Base-by-base conservation (phyloP, 345 rosid species). In the Euclidium syriacum region DNA sequence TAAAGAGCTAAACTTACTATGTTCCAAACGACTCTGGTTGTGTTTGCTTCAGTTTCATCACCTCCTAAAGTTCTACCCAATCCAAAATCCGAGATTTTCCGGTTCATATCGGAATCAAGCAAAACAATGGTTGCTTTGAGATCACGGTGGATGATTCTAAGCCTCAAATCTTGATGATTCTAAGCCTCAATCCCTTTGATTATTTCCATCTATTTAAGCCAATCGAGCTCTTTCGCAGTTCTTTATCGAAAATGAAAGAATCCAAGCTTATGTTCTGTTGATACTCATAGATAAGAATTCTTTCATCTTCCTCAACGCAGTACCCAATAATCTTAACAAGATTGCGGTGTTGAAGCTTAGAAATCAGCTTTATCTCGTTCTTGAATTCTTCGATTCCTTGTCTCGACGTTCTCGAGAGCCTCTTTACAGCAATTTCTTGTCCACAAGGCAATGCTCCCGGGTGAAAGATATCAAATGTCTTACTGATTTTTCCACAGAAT, bases 331-430 rank as follows among this genome's bases (percentile, higher is more conserved):
- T 70, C 52, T 71, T 80, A 9, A 80, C 83, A 11, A 84, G 78
- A 22, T 84, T 84, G 33, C 69, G 66, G 54, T 82, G 85, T 26
- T 66, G 90, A 40, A 84, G 82, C 67, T 70, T 80, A 16, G 85
- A 70, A 8, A 78, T 74, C n/a, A 84, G 44, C 22, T 54, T 62
- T 33, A 78, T 69, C 77, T 84, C 87, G 49, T 78, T 84, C 67
- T 68, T 75, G 62, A 84, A 84, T 53, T 84, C 87, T 33, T 63
- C 65, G 2, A 52, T 59, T 10, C 87, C 91, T 79, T 82, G 87
- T 19, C 71, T 71, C 0, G 91, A 85, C 24, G 54, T 70, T 58
- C 70, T 62, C 5, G 83, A 75, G 4, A 78, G 62, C 58, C 75
- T 80, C 67, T 85, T 85, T 16, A 78, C 85, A 7, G 85, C 91